phyloP scores from a whole-genome alignment of 306 rosid genomes.

The Gillenia trifoliata region DNA sequence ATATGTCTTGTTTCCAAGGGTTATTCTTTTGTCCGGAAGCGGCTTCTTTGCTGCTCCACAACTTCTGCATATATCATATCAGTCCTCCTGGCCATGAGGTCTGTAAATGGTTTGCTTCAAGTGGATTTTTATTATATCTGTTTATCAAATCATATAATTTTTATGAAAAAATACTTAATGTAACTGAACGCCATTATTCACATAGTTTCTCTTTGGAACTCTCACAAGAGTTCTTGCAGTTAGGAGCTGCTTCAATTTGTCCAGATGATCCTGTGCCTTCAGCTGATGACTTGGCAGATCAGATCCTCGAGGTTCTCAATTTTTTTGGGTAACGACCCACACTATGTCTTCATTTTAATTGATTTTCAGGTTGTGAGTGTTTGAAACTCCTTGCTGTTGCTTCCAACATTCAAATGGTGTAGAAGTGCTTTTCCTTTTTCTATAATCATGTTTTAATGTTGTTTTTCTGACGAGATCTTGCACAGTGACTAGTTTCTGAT shows the following conservation, averaged over 20 bases:
- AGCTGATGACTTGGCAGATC: conserved; percentile 83
- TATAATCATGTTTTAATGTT: background rate
- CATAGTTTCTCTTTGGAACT: conserved; percentile 61
- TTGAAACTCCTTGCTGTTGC: background rate
- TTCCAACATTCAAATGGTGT: background rate
- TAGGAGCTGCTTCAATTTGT: conserved; percentile 86
- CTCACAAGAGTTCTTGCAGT: conserved; percentile 85
- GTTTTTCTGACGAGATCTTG: conserved; percentile 10
- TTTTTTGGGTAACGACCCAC: conserved; percentile 54
- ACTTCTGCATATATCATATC: conserved; percentile 91
- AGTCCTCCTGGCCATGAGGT: conserved; percentile 99
- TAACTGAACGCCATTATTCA: conserved; percentile 46
- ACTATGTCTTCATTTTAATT: background rate
- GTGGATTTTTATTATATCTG: conserved; percentile 5
- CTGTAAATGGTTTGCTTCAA: conserved; percentile 36
- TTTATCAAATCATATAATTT: background rate
- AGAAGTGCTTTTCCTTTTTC: background rate
- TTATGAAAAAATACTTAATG: background rate
- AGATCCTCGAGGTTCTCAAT: conserved; percentile 79
- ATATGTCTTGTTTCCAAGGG: conserved; percentile 93
- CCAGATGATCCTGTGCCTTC: conserved; percentile 59
- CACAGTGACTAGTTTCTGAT: conserved; percentile 21
- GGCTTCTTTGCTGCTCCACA: conserved; percentile 87
- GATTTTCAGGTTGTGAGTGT: background rate
- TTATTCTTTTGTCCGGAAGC: conserved; percentile 91